Evolutionary conservation across 768 basidiomycete genomes (phyloP).

Genomic region (Pisolithus marmoratus): DNA sequence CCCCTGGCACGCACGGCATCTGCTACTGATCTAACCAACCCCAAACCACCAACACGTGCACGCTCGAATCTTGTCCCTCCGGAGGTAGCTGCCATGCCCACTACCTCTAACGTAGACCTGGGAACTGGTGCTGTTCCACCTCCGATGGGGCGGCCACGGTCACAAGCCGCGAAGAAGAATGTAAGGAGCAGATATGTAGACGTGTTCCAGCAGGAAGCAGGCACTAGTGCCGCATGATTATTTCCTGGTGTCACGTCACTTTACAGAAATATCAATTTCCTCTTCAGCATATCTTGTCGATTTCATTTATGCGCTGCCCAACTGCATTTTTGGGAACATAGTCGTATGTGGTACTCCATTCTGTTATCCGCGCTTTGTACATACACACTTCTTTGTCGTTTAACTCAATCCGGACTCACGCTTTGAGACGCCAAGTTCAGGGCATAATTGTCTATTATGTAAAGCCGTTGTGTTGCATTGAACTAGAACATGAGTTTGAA

Average conservation of each 20-base stretch:
- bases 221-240: constrained; percentile 15
- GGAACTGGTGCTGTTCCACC: constrained; percentile 11
- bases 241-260: constrained; percentile 9
- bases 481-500: constrained; percentile 68
- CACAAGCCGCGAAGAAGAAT: constrained; percentile 63
- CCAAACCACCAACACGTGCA: constrained; percentile 48
- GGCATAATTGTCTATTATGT: background rate
- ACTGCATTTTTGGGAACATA: background rate
- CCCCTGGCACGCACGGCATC: constrained; percentile 55
- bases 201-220: constrained; percentile 64
- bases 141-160: constrained; percentile 46
- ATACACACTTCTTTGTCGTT: background rate
- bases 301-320: background rate
- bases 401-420: background rate
- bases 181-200: constrained; percentile 85
- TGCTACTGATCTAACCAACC: constrained; percentile 56
- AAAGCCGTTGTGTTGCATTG: background rate
- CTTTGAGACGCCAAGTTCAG: too few relatives aligned
- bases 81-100: constrained; percentile 31
- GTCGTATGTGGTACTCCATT: background rate
- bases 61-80: constrained; percentile 62
- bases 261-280: constrained; percentile 10
- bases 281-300: background rate
- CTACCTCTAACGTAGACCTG: constrained; percentile 19
- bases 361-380: background rate